These are phyloP conservation scores for Hexamita inflata DNA, from an alignment of 208 protist genomes.

Conservation along the genomic window DNA sequence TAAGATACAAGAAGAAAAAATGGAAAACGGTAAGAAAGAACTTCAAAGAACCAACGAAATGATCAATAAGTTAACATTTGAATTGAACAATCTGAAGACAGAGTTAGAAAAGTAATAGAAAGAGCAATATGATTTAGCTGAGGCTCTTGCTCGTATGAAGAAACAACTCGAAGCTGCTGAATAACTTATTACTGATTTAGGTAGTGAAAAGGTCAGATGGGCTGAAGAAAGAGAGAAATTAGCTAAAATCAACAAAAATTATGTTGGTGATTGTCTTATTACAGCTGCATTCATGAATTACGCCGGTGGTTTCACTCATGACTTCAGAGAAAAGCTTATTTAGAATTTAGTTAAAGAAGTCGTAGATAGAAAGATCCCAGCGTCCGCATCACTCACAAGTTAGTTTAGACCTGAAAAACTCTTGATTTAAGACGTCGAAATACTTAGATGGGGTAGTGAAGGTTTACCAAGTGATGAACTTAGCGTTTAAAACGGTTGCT, in stretches of 20 bases:
- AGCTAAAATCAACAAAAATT: slow-evolving; percentile 56
- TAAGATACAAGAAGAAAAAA: slow-evolving; percentile 29
- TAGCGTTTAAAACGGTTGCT: slow-evolving; percentile 89
- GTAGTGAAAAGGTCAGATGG: slow-evolving; percentile 83
- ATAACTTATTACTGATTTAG: slow-evolving; percentile 81
- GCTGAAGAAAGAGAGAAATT: slow-evolving; percentile 70
- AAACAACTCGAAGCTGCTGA: slow-evolving; percentile 72
- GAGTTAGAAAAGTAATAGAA: slow-evolving; percentile 64
- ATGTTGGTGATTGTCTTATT: slow-evolving; percentile 90
- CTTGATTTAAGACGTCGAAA: slow-evolving; percentile 81
- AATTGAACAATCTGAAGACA: slow-evolving; percentile 39
- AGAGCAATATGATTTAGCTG: slow-evolving; percentile 69
- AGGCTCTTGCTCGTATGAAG: slow-evolving; percentile 76
- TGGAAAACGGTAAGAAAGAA: slow-evolving; percentile 57
- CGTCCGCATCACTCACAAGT: slow-evolving; percentile 49
- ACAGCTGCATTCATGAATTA: slow-evolving; percentile 85
- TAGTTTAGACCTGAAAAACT: slow-evolving; percentile 68
- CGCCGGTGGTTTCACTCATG: slow-evolving; percentile 76
- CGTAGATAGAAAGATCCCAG: slow-evolving; percentile 59
- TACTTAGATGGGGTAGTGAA: slow-evolving; percentile 81
- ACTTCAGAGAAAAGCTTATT: slow-evolving; percentile 76
- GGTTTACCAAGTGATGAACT: slow-evolving; percentile 87
- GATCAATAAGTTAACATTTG: slow-evolving; percentile 52
- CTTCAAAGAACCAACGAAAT: slow-evolving; percentile 63
- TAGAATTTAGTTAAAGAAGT: slow-evolving; percentile 72